Conservation (phyloP, 352 stramenopile species). For the Phytophthora uliginosa region DNA sequence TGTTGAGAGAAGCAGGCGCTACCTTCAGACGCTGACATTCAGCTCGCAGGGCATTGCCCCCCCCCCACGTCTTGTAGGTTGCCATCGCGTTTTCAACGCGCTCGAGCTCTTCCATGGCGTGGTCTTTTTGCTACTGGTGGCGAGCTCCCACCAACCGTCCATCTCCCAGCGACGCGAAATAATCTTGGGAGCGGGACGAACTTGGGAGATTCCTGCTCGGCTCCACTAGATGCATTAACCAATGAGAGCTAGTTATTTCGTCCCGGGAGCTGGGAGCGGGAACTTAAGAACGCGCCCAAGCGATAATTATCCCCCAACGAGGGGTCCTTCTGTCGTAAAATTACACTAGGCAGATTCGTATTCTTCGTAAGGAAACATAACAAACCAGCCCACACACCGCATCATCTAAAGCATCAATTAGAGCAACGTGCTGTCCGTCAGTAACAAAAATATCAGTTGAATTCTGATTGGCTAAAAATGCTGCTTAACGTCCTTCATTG, state of each 20-base stretch:
- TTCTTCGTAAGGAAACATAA: too few species aligned
- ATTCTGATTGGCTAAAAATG: too few species aligned
- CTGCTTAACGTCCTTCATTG: too few species aligned
- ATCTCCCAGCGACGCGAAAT: not conserved
- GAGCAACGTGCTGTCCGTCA: too few species aligned
- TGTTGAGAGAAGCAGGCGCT: not conserved
- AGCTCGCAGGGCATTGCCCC: not conserved
- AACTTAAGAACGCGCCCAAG: too few species aligned
- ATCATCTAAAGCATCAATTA: too few species aligned
- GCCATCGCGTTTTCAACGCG: not conserved
- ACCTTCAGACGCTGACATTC: not conserved
- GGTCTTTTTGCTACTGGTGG: not conserved
- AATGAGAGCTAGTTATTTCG: not conserved
- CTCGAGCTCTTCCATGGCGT: not conserved
- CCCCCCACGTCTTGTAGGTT: not conserved
- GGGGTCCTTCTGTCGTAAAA: too few species aligned
- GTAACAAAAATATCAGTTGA: too few species aligned
- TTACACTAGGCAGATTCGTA: too few species aligned
- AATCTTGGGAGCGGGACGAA: not conserved
- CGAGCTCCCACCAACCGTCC: not conserved
- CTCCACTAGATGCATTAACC: not conserved
- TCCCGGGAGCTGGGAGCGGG: not conserved
- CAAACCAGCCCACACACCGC: too few species aligned
- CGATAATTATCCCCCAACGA: too few species aligned
- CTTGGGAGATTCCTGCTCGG: not conserved